Conservation (phyloP, 768 basidiomycete species). For the Pisolithus tinctorius region DNA sequence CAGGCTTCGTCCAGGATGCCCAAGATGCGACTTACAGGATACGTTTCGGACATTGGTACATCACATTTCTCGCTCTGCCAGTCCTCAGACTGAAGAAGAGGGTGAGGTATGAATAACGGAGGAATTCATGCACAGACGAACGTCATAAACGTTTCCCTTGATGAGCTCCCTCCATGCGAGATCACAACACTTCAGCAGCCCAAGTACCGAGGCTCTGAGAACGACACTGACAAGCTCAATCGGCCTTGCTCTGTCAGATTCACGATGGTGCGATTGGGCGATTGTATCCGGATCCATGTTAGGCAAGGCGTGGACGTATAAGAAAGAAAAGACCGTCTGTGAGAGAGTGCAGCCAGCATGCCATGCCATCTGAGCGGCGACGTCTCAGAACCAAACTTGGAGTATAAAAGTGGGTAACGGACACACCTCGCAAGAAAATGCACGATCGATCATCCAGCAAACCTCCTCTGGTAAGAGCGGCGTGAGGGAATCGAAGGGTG, state of each 20-base stretch:
- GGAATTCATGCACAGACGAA: conserved; percentile 33
- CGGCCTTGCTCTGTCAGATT: conserved; percentile 43
- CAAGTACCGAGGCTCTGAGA: conserved; percentile 59
- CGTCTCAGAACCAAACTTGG: conserved; percentile 9
- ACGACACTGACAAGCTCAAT: conserved; percentile 60
- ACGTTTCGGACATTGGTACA: conserved; percentile 61
- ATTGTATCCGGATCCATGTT: conserved; percentile 55
- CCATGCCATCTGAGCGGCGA: conserved; percentile 67
- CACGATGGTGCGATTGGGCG: conserved; percentile 14
- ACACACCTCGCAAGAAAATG: conserved; percentile 72
- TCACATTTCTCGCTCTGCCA: conserved; percentile 90
- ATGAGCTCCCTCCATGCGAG: conserved; percentile 75
- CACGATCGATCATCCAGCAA: conserved; percentile 82
- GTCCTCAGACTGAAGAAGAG: conserved; percentile 60
- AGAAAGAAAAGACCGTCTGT: conserved; percentile 77
- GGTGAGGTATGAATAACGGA: not conserved
- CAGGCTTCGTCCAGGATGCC: conserved; percentile 53
- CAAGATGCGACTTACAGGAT: conserved; percentile 48
- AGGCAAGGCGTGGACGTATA: conserved; percentile 60
- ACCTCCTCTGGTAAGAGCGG: conserved; percentile 71
- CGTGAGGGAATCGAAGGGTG: conserved; percentile 56
- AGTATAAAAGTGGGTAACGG: conserved; percentile 4
- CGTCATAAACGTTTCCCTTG: conserved; percentile 73
- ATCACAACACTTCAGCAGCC: conserved; percentile 75
- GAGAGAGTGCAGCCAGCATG: conserved; percentile 80